phyloP scores from a whole-genome alignment of 257 asterid genomes.

The Plantago elongata region DNA sequence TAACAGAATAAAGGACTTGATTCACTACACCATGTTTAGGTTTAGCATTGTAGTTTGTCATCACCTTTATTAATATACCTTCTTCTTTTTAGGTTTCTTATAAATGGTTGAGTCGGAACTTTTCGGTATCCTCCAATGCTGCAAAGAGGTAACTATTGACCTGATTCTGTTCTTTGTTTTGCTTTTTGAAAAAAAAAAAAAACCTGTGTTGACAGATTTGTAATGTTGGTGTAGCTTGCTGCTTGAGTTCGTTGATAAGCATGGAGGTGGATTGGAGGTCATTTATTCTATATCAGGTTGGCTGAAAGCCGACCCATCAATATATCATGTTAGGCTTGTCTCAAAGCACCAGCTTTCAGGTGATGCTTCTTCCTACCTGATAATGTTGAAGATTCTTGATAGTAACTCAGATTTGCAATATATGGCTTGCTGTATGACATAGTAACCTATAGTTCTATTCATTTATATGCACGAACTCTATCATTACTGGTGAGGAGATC shows the following conservation, averaged over 20 bases:
- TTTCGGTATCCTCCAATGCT: conserved; percentile 74
- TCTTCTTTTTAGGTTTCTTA: conserved; percentile 64
- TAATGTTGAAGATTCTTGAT: conserved; percentile 2
- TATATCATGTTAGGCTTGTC: conserved; percentile 69
- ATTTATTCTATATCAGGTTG: conserved; percentile 78
- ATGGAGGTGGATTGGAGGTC: conserved; percentile 59
- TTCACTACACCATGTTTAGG: background rate
- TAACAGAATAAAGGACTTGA: background rate
- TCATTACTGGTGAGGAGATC: background rate
- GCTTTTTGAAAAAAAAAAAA: no score
- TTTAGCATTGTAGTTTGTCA: background rate
- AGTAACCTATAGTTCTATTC: background rate
- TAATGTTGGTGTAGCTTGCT: conserved; percentile 51
- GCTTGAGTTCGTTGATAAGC: conserved; percentile 68
- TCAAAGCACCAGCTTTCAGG: conserved; percentile 73
- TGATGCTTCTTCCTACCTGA: conserved; percentile 23
- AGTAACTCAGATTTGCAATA: background rate
- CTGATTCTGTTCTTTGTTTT: background rate
- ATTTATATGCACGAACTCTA: background rate
- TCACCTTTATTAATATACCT: background rate
- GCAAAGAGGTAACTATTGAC: conserved; percentile 64
- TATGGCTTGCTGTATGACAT: conserved; percentile 2
- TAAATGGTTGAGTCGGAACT: conserved; percentile 95
- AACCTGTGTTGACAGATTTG: background rate
- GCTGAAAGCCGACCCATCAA: conserved; percentile 63